These are phyloP conservation scores for Cercospora berteroae DNA, from an alignment of 2,329 filamentous ascomycete species.

Conservation along the genomic window DNA sequence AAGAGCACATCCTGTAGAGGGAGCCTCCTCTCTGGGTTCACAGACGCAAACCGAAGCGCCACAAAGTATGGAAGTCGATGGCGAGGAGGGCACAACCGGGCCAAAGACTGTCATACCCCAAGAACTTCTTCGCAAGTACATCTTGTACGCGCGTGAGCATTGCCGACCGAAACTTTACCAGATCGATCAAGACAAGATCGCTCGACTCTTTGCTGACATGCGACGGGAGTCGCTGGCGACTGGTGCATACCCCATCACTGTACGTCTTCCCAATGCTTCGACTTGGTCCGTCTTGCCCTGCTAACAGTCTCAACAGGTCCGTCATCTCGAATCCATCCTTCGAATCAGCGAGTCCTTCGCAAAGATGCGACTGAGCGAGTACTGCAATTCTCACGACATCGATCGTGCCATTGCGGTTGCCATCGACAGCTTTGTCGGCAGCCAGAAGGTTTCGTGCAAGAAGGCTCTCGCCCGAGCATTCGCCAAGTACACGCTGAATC, in stretches of 20 bases:
- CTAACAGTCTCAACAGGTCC: conserved; percentile 61
- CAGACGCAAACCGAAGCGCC: conserved; percentile 42
- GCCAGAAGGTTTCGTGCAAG: conserved; percentile 96
- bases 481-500: conserved; percentile 73
- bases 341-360: conserved; percentile 92
- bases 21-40: conserved; percentile 37
- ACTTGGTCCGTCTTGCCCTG: neutral
- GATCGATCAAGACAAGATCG: conserved; percentile 96
- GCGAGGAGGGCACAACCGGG: conserved; percentile 45
- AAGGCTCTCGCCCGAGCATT: conserved; percentile 92
- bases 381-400: conserved; percentile 85
- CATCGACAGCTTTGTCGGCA: conserved; percentile 91
- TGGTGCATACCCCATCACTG: conserved; percentile 95
- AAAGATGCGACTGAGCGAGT: conserved; percentile 97
- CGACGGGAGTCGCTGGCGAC: conserved; percentile 87
- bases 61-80: conserved; percentile 62
- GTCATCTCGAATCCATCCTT: conserved; percentile 96
- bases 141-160: conserved; percentile 87
- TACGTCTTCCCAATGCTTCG: conserved; percentile 51
- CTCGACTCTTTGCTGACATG: conserved; percentile 94
- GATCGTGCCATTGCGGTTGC: conserved; percentile 96
- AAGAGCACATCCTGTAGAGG: conserved; percentile 69
- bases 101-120: conserved; percentile 77
- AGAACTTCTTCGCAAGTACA: conserved; percentile 90
- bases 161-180: conserved; percentile 92